Base-by-base conservation (phyloP, 1,284 basidiomycete species). In the Earliella scabrosa region DNA sequence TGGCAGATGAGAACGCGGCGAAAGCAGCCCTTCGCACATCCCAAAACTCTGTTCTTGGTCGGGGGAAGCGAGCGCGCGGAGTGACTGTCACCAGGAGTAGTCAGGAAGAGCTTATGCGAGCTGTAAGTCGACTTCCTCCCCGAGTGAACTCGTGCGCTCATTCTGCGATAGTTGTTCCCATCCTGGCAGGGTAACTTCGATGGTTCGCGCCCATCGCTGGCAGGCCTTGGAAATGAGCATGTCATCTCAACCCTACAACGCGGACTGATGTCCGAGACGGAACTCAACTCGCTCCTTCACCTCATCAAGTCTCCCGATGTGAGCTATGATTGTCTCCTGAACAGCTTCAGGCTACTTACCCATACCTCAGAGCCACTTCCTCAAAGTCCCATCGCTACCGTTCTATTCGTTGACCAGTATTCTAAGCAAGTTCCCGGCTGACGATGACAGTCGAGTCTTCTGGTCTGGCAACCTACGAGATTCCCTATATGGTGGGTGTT, bases 331-430 rank as follows among this genome's bases (percentile, higher is more conserved):
- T 49, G 29, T 49, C 49, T 46, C 29, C 34, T 51, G 51, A 16
- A 53, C 45, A 32, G 29, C 27, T 31, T 39, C 24, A 32, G 26
- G 44, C 52, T 58, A 32, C 61, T 49, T 8, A 16, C 27, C 45
- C 45, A 18, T 35, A 4, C 11, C 46, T 3, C 61, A 92, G 89
- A 86, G 89, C 27, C 90, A 90, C 68, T 93, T 92, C 76, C 76
- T 93, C 62, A 93, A 93, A 74, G 87, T 89, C 27, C 86, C 90
- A 7, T 87, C 82, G 1, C 77, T 93, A 43, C 91, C 90, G 1
- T 92, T 90, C 76, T 83, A 91, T 68, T 83, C 81, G 9, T 77
- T 93, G 45, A 79, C 86, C 52, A 88, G 87, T 55, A 78, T 90
- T 45, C 68, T 93, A 58, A 81, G 79, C 61, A 93, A 92, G 71